Evolutionary conservation across 306 rosid genomes (phyloP), one percentile per base, ranked within the genome.

Genomic region (Fragaria iinumae): DNA sequence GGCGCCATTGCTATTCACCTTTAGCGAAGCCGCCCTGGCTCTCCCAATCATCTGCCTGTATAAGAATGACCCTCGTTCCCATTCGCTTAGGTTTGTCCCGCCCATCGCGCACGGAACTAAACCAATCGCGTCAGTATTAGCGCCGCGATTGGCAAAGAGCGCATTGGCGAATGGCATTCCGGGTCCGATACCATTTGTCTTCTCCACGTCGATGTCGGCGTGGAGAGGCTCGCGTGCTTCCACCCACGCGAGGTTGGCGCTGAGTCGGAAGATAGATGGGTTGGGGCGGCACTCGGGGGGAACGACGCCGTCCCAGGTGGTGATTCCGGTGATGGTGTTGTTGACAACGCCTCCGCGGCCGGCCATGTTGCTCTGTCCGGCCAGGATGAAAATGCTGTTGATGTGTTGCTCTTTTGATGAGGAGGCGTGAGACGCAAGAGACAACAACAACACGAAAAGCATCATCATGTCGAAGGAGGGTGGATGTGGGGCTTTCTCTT

Each of bases 361-460:
- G 9, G 96, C 98, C 97, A 95, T 95, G 91, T 95, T 92, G 85
- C 98, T 95, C 77, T 95, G 98, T n/a, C 98, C 97, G 14, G 92
- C 97, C n/a, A 92, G 67, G 73, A 94, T 89, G 76, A 94, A 90
- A 21, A 90, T 79, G 79, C 74, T 83, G 60, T 70, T 80, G 8
- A 44, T 17, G 11, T n/a, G 2, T 63, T 65, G 49, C 44, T 49
- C 66, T 52, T 69, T 69, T 47, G 77, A 52, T 47, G 77, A 52
- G 76, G 17, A 29, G 32, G 77, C 68, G 38, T 84, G 82, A 43
- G 60, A 55, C 63, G 36, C 68, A 45, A 83, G 86, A 70, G 72
- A 25, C 41, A 65, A 41, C 7, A 60, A 32, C 43, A 63, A 29
- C 21, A 63, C 10, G 21, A 63, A 32, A 63, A 63, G 68, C 68